Percentiles rank a stretch among this genome's conserved stretches.
Evolutionary conservation across 768 basidiomycete genomes (phyloP).

Genomic region (Podaxis sp.): DNA sequence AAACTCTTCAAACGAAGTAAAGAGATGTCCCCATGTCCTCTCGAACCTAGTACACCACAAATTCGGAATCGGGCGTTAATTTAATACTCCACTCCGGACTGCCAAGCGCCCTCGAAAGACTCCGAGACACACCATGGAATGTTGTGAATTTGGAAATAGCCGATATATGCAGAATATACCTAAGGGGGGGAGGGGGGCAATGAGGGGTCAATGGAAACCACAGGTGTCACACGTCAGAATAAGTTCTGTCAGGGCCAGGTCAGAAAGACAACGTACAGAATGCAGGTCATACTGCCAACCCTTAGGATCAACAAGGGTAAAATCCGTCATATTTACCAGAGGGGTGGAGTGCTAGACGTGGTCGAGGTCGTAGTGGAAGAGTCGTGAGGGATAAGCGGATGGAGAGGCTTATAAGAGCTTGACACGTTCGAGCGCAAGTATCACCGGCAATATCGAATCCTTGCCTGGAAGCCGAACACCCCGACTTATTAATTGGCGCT

Average conservation of each 20-base stretch:
- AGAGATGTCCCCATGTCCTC: constrained; percentile 75
- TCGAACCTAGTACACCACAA: constrained; percentile 57
- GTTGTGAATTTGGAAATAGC: constrained; percentile 70
- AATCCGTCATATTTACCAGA: constrained; percentile 52
- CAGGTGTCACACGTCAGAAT: constrained; percentile 10
- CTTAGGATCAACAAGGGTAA: constrained; percentile 69
- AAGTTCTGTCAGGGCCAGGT: not conserved
- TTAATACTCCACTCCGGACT: constrained; percentile 6
- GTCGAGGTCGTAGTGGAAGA: not conserved
- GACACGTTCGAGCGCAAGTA: not conserved
- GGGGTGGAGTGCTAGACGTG: not conserved
- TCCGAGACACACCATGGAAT: constrained; percentile 55
- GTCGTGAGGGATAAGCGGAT: not conserved
- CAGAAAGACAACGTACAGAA: constrained; percentile 49
- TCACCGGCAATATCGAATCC: not conserved
- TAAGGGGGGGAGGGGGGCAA: constrained; percentile 19
- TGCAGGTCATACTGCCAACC: constrained; percentile 84
- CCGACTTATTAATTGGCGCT: constrained; percentile 10
- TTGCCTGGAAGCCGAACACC: not conserved
- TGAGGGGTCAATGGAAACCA: not conserved
- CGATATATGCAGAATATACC: constrained; percentile 77
- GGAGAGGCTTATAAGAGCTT: not conserved
- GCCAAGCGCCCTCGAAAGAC: not conserved
- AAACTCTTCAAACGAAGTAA: constrained; percentile 78
- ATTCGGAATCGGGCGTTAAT: constrained; percentile 6